Percentiles rank a stretch among this genome's conserved stretches.
Evolutionary conservation across 1,284 basidiomycete genomes (phyloP).

Genomic region (Sphaerobolus stellatus): DNA sequence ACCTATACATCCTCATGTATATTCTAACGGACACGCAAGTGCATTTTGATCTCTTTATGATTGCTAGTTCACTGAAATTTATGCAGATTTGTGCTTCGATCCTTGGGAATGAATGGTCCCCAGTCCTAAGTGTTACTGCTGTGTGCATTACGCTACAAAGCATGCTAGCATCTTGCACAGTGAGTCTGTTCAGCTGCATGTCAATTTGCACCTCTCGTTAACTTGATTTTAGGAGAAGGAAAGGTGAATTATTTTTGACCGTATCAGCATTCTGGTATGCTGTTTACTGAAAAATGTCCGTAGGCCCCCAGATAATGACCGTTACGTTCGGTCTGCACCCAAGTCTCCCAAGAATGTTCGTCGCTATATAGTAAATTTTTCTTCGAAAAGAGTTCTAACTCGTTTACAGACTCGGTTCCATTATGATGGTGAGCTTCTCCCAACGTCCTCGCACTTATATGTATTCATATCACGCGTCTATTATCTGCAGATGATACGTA

Average conservation of each 20-base stretch:
- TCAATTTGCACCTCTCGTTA: slow-evolving; percentile 2
- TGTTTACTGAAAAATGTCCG: slow-evolving; percentile 1
- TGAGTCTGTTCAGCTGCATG: slow-evolving; percentile 28
- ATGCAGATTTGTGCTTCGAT: slow-evolving; percentile 80
- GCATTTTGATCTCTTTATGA: slow-evolving; percentile 15
- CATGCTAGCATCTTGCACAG: slow-evolving; percentile 86
- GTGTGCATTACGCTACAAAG: slow-evolving; percentile 83
- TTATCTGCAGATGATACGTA: slow-evolving; percentile 23
- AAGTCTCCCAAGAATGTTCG: slow-evolving; percentile 84
- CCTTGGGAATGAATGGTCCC: slow-evolving; percentile 83
- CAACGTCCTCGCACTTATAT: background rate
- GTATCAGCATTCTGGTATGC: slow-evolving; percentile 8
- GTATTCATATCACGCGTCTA: background rate
- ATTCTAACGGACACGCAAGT: slow-evolving; percentile 80
- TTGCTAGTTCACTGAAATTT: slow-evolving; percentile 5
- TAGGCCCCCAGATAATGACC: slow-evolving; percentile 77
- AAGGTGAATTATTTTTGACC: slow-evolving; percentile 44
- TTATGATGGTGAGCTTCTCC: slow-evolving; percentile 59
- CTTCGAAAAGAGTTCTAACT: background rate
- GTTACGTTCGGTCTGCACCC: slow-evolving; percentile 75
- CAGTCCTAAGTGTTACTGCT: slow-evolving; percentile 73
- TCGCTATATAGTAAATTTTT: slow-evolving; percentile 4
- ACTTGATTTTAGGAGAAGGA: slow-evolving; percentile 75
- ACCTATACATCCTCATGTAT: slow-evolving; percentile 79
- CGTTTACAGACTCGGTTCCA: slow-evolving; percentile 63